Conservation (phyloP, 192 early-diverging fungal genomes). For the Tieghemiomyces parasiticus region DNA sequence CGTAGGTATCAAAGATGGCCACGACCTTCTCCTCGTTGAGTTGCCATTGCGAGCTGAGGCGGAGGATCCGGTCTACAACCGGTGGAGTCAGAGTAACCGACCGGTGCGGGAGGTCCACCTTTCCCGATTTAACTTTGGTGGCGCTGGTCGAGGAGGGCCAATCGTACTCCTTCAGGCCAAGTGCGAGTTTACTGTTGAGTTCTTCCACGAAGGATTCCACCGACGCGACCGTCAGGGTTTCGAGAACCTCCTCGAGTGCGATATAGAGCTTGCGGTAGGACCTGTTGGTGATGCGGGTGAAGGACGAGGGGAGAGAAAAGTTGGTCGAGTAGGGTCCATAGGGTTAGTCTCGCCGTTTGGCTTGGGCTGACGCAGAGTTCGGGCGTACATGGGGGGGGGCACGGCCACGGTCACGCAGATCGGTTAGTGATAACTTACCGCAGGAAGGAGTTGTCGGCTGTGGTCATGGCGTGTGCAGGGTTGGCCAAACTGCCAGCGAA, state of each 20-base stretch:
- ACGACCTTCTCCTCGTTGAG: background rate
- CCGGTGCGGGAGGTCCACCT: background rate
- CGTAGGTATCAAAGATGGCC: background rate
- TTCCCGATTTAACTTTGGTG: background rate
- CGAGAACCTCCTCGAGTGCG: background rate
- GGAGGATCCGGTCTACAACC: background rate
- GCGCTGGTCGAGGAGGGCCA: background rate
- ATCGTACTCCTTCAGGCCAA: background rate
- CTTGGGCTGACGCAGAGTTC: too few species aligned
- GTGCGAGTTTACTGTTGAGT: background rate
- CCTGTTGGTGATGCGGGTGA: too few species aligned
- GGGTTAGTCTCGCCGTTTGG: too few species aligned
- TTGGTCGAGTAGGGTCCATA: too few species aligned
- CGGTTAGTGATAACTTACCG: too few species aligned
- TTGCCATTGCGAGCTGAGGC: background rate
- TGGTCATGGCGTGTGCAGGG: too few species aligned
- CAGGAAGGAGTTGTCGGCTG: too few species aligned
- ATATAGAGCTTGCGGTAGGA: conserved; percentile 1
- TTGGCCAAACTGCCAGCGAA: too few species aligned
- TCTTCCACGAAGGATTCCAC: background rate
- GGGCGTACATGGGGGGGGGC: too few species aligned
- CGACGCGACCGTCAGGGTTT: background rate
- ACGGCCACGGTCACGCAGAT: too few species aligned
- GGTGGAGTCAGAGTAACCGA: background rate
- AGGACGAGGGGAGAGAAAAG: too few species aligned